Percentiles rank a stretch among this genome's conserved stretches.
Conservation (phyloP, 2,329 filamentous ascomycete species). For the Calonectria crousiana region DNA sequence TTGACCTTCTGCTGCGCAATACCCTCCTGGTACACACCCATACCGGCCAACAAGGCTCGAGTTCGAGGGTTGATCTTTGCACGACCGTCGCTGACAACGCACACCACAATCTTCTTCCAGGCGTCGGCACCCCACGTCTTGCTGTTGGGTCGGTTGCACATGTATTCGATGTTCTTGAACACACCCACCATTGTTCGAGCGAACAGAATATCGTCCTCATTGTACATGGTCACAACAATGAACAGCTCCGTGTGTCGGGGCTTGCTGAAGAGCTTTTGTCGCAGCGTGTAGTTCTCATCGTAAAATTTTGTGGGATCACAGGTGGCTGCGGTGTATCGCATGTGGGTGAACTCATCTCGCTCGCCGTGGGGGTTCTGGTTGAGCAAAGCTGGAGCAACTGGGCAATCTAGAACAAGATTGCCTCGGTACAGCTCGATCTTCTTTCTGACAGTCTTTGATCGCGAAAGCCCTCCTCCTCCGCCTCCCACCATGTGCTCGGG, state of each 20-base stretch:
- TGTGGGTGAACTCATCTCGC: slow-evolving; percentile 91
- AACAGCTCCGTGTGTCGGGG: slow-evolving; percentile 94
- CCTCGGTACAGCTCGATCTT: slow-evolving; percentile 97
- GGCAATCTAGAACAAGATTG: slow-evolving; percentile 96
- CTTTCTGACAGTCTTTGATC: slow-evolving; percentile 96
- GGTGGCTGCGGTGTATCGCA: slow-evolving; percentile 94
- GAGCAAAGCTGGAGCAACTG: slow-evolving; percentile 88
- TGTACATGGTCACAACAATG: slow-evolving; percentile 99
- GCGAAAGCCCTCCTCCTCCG: slow-evolving; percentile 66
- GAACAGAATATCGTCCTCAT: slow-evolving; percentile 96
- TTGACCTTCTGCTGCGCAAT: slow-evolving; percentile 99
- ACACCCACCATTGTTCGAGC: slow-evolving; percentile 96
- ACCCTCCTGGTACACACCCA: slow-evolving; percentile 98
- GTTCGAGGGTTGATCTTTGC: slow-evolving; percentile 96
- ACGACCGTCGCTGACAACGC: slow-evolving; percentile 96
- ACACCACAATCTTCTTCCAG: slow-evolving; percentile 99
- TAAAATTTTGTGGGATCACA: slow-evolving; percentile 93
- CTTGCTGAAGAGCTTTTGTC: slow-evolving; percentile 92
- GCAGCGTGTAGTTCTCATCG: slow-evolving; percentile 88
- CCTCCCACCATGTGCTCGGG: slow-evolving; percentile 43
- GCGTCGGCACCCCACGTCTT: slow-evolving; percentile 99
- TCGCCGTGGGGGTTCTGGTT: slow-evolving; percentile 92
- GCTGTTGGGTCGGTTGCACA: slow-evolving; percentile 92
- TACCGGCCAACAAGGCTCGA: slow-evolving; percentile 86
- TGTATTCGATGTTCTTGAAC: slow-evolving; percentile 98